Base-by-base conservation (phyloP, 140 eudicot species). In the Ambrosia hybrid region DNA sequence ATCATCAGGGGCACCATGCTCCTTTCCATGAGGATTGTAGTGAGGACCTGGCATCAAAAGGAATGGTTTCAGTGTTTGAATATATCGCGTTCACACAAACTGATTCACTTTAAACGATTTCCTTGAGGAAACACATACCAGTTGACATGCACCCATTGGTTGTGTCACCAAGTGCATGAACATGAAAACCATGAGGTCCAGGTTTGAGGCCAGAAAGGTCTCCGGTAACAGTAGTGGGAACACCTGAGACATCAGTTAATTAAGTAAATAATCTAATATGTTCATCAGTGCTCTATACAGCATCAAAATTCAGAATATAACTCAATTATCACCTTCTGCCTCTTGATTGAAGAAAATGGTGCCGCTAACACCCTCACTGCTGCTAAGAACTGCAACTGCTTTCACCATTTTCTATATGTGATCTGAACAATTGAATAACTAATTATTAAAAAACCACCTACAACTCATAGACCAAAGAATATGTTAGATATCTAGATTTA, bases 101-200 rank as follows among this genome's bases (percentile, higher is more conserved):
- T 64, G 21, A 66, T 12, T 34, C 57, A 72, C 15, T 11, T 65
- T 48, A 2, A 41, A 30, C 2, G 43, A 64, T 4, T 10, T 56
- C 12, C 10, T 16, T 9, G 7, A 30, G 21, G 17, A 70, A 56
- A n/a, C 13, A 76, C 6, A 38, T 86, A 94, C 99, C 99, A 68
- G 99, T 94, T 75, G 97, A 94, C 97, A 94, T 77, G 80, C 99
- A 76, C 43, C 43, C 43, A 38, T 38, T 38, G 43, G 43, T 38
- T 38, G 43, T 38, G 43, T 38, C 43, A 38, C 43, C 43, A 38
- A 38, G 43, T 38, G 43, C 43, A 38, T 94, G 99, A 55, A 94
- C 97, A 74, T 94, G 99, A 78, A 94, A 94, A 70, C 99, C 99
- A 76, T 94, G 99, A 64, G 81, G 90, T 65, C 99, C 99, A 46